These are phyloP conservation scores for Arachis stenosperma DNA, from an alignment of 306 rosid species.

Conservation along the genomic window DNA sequence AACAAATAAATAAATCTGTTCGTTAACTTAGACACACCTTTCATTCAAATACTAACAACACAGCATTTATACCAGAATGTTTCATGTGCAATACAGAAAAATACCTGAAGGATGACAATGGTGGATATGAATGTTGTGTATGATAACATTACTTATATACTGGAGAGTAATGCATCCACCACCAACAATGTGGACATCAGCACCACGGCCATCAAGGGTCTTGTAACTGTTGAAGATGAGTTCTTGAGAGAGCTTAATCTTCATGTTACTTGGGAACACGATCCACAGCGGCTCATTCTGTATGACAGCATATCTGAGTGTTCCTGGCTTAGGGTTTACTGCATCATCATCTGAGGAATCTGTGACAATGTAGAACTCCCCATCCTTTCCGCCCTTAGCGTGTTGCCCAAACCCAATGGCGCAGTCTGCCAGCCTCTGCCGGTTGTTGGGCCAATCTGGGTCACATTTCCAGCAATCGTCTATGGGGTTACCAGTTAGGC, in stretches of 20 bases:
- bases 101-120: slow-evolving; percentile 87
- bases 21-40: no score
- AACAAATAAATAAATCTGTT: no score
- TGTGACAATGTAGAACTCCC: slow-evolving; percentile 78
- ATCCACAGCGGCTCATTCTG: slow-evolving; percentile 85
- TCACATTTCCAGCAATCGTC: slow-evolving; percentile 99
- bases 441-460: slow-evolving; percentile 85
- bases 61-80: no score
- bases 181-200: slow-evolving; percentile 91
- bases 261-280: slow-evolving; percentile 88
- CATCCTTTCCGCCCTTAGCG: slow-evolving; percentile 87
- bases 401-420: slow-evolving; percentile 96
- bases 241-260: slow-evolving; percentile 84
- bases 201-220: slow-evolving; percentile 93
- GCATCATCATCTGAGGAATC: slow-evolving; percentile 85
- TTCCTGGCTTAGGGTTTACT: slow-evolving; percentile 81
- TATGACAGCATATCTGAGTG: slow-evolving; percentile 80
- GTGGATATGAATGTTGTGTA: slow-evolving; percentile 89
- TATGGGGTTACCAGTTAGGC: slow-evolving; percentile 88
- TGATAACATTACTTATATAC: slow-evolving; percentile 84
- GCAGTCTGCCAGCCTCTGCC: slow-evolving; percentile 89
- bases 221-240: slow-evolving; percentile 88
- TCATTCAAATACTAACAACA: no score
- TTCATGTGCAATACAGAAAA: no score
- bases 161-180: slow-evolving; percentile 97